Evolutionary conservation across 2,329 filamentous ascomycete species (phyloP), one percentile per base, ranked within the genome.

Genomic region (Colletotrichum echinochloae): DNA sequence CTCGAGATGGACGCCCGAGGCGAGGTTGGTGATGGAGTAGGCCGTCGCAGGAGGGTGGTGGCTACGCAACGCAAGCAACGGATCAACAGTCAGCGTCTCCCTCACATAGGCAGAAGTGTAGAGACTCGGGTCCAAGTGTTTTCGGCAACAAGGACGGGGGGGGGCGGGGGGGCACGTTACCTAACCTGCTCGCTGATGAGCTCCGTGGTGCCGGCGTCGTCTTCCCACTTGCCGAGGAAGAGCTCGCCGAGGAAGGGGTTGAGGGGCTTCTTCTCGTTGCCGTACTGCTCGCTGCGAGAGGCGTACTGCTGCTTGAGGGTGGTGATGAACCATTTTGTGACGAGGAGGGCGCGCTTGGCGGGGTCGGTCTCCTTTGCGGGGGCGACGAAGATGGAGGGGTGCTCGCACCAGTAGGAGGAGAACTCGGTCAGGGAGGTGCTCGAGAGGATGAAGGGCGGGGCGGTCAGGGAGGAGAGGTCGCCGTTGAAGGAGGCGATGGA

Each of bases 221-320:
- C 93, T 69, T 92, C 89, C 96, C 96, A 99, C 76, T 91, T 92
- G 30, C 95, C 96, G 35, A 98, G 82, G 83, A 98, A 98, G 41
- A 98, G 88, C 84, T 99, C 95, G 66, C 95, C 95, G 44, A 99
- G 83, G 83, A 99, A 98, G 0, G 96, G 96, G 79, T 99, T 98
- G 70, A 99, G 84, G 2, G 95, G 95, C 86, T 98, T 99, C 90
- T 98, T 98, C 86, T 98, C 95, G 78, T 94, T 96, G 60, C 94
- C 94, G 73, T 87, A 90, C 76, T 90, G 84, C 75, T 98, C 95
- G 78, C 93, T 97, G 70, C 88, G 87, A 77, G 86, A 89, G 68
- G 89, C 88, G 77, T 91, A 90, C 79, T 97, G 94, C 81, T 97
- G 94, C 84, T 96, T 97, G 62, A 98, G 86, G 4, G 95, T 97